A percentile compares a stretch with the other conserved stretches of the same genome.
Conservation (phyloP, 805 yeast genomes). For the Phaffomyces thermotolerans region DNA sequence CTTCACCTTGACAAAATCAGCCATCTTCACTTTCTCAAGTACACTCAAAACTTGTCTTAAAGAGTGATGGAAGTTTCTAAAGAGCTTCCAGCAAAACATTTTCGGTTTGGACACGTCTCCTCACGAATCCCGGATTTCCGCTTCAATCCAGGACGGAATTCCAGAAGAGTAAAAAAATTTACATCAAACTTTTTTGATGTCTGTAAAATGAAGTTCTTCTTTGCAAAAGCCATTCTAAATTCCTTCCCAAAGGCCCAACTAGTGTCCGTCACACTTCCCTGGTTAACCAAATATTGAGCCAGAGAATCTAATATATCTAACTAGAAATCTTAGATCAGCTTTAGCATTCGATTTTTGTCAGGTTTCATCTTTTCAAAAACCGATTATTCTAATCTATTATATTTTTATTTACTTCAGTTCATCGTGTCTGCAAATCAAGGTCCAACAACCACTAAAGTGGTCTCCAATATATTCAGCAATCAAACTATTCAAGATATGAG, state of each 20-base stretch:
- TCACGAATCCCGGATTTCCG: neutral
- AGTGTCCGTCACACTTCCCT: neutral
- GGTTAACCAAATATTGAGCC: neutral
- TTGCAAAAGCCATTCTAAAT: neutral
- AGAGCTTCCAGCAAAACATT: neutral
- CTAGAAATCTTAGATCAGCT: no score
- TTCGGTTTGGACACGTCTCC: conserved; percentile 2
- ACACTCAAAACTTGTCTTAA: neutral
- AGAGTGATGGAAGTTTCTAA: neutral
- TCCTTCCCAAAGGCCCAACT: neutral
- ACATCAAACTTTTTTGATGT: neutral
- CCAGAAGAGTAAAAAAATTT: neutral
- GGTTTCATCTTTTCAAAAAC: neutral
- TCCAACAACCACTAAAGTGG: conserved; percentile 1
- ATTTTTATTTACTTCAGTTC: neutral
- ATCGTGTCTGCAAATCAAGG: conserved; percentile 3
- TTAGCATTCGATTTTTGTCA: no score
- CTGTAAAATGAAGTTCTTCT: neutral
- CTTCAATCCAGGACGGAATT: neutral
- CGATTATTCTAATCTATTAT: neutral
- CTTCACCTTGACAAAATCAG: neutral
- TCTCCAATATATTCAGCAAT: neutral
- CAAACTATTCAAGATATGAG: conserved; percentile 50
- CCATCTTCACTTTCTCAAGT: neutral
- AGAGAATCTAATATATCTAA: no score